A percentile compares a stretch with the other conserved stretches of the same genome.
Conservation (phyloP, 352 stramenopile species). For the Phytophthora kernoviae region DNA sequence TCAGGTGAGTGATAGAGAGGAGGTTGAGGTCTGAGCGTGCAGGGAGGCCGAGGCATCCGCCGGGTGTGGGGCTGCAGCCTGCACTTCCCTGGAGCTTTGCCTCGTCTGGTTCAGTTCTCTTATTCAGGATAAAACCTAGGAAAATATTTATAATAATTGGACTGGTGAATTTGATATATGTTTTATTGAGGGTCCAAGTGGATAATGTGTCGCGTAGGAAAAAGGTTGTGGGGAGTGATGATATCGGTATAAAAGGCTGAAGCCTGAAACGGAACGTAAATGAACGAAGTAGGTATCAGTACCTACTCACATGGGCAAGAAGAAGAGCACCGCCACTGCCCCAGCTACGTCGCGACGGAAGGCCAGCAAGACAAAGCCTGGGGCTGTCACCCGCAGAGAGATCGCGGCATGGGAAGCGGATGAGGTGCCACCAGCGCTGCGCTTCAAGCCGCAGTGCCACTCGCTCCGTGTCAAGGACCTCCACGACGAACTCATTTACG, state of each 20-base stretch:
- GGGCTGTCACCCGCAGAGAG: conserved; percentile 12
- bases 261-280: too few relatives aligned
- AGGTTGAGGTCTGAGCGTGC: conserved; percentile 25
- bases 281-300: too few relatives aligned
- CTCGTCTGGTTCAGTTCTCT: conserved; percentile 34
- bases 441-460: conserved; percentile 46
- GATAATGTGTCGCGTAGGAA: too few relatives aligned
- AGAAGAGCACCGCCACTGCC: conserved; percentile 5
- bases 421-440: conserved; percentile 43
- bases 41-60: conserved; percentile 12
- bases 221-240: too few relatives aligned
- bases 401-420: conserved; percentile 28
- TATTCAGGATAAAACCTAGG: conserved; percentile 4
- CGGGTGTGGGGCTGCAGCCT: background rate
- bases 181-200: too few relatives aligned
- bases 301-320: conserved; percentile 42
- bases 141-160: too few relatives aligned
- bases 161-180: too few relatives aligned
- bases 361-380: conserved; percentile 8
- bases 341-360: conserved; percentile 4
- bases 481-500: conserved; percentile 70
- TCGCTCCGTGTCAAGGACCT: conserved; percentile 44
- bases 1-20: conserved; percentile 5
- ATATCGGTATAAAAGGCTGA: too few relatives aligned
- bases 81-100: background rate